phyloP scores from a whole-genome alignment of 768 basidiomycete species.

The Termitomyces heimii region DNA sequence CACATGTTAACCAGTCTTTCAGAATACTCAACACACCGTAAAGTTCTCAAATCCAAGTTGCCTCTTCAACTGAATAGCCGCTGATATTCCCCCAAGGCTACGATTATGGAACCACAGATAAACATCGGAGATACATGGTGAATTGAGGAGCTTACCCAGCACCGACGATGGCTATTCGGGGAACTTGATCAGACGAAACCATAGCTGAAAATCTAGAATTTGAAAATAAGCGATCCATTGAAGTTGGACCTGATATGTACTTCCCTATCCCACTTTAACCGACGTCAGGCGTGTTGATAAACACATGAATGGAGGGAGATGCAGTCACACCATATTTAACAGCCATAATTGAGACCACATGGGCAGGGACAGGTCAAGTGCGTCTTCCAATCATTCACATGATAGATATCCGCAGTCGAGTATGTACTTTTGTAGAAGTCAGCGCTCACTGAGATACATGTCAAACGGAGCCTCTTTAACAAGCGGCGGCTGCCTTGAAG shows the following conservation, averaged over 20 bases:
- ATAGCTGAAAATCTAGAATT: neutral
- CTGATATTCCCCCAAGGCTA: slow-evolving; percentile 42
- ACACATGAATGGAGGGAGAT: neutral
- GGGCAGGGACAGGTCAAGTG: neutral
- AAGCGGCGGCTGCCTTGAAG: too few relatives aligned
- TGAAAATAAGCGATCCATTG: neutral
- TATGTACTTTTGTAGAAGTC: neutral
- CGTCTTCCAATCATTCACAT: neutral
- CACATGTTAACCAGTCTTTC: too few relatives aligned
- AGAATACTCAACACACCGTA: slow-evolving; percentile 28
- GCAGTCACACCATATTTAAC: neutral
- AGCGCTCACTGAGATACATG: neutral
- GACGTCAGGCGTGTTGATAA: neutral
- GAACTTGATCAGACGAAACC: slow-evolving; percentile 16
- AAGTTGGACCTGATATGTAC: neutral
- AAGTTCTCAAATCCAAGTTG: slow-evolving; percentile 41
- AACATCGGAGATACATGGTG: neutral
- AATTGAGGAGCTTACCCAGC: slow-evolving; percentile 33
- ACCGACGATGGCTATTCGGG: slow-evolving; percentile 42
- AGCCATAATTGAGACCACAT: neutral
- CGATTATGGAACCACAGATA: neutral
- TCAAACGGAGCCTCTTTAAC: too few relatives aligned
- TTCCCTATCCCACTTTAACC: neutral
- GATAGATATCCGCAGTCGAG: neutral
- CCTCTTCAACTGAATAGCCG: slow-evolving; percentile 40